Conservation (phyloP, 192 early-diverging fungal genomes). For the Allomyces arbusculus region DNA sequence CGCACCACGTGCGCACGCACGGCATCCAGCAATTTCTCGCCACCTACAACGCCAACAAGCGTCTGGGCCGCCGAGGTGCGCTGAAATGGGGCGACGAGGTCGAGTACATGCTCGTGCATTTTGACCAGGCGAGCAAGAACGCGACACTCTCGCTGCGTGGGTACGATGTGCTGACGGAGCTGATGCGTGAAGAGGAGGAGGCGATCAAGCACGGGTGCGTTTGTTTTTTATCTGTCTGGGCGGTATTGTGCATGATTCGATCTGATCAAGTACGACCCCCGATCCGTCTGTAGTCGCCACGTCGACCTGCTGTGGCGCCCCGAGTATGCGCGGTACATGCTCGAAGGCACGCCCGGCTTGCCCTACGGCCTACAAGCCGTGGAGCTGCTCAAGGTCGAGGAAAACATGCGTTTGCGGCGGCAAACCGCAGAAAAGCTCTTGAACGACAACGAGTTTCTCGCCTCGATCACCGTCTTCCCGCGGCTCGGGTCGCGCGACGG, state of each 20-base stretch:
- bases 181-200: conserved; percentile 54
- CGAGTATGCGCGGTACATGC: conserved; percentile 93
- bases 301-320: conserved; percentile 75
- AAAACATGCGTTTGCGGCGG: conserved; percentile 62
- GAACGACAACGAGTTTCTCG: conserved; percentile 45
- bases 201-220: conserved; percentile 3
- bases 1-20: conserved; percentile 66
- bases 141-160: conserved; percentile 57
- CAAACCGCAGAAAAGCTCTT: conserved; percentile 38
- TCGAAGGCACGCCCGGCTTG: conserved; percentile 78
- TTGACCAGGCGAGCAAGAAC: conserved; percentile 46
- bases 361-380: conserved; percentile 70
- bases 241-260: no score
- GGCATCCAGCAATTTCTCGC: conserved; percentile 87
- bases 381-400: conserved; percentile 64
- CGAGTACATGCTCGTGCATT: conserved; percentile 77
- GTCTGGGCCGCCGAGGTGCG: conserved; percentile 43
- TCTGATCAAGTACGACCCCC: no score
- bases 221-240: no score
- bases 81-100: conserved; percentile 96
- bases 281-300: conserved; percentile 10
- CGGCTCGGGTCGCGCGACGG: conserved; percentile 62
- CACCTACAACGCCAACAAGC: conserved; percentile 66
- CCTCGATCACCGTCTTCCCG: conserved; percentile 77
- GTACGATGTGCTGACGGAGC: conserved; percentile 50